Evolutionary conservation across 2,329 filamentous ascomycete genomes (phyloP).

Genomic region (Ophidiomyces ophidiicola): DNA sequence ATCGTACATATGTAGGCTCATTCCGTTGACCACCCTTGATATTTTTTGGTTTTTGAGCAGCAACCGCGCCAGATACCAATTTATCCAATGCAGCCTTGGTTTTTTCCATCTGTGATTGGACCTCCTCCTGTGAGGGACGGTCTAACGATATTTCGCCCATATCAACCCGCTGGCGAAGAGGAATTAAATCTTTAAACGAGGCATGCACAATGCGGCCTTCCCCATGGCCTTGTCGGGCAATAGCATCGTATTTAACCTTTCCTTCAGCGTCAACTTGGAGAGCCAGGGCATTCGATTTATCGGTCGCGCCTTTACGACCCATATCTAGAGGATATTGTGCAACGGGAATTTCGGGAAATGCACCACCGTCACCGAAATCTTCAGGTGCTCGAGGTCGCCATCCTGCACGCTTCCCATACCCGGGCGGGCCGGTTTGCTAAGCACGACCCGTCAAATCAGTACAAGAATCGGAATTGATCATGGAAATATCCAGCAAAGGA

Average conservation of each 20-base stretch:
- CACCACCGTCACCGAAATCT: constrained; percentile 91
- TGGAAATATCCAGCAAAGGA: neutral
- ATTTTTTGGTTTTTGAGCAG: constrained; percentile 91
- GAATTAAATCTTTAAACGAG: constrained; percentile 94
- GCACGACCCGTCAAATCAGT: neutral
- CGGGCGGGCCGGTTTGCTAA: constrained; percentile 71
- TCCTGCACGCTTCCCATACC: constrained; percentile 74
- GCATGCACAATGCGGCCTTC: constrained; percentile 79
- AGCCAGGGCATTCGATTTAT: constrained; percentile 74
- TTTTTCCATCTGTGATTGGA: constrained; percentile 70
- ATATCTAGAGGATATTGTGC: constrained; percentile 95
- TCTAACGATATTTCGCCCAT: constrained; percentile 82
- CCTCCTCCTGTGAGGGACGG: constrained; percentile 71
- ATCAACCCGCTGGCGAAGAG: constrained; percentile 81
- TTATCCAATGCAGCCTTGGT: constrained; percentile 76
- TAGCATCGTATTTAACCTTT: constrained; percentile 92
- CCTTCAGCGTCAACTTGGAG: constrained; percentile 83
- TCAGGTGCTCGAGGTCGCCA: constrained; percentile 83
- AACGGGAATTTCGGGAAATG: constrained; percentile 85
- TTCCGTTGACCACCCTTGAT: constrained; percentile 68
- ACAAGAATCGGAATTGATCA: neutral
- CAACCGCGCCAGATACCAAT: constrained; percentile 72
- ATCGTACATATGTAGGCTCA: constrained; percentile 86
- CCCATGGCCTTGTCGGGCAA: constrained; percentile 76
- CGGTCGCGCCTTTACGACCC: constrained; percentile 62